Percentiles rank a stretch among this genome's conserved stretches.
Evolutionary conservation across 1,284 basidiomycete genomes (phyloP).

Genomic region (Ceratobasidium theobromae): DNA sequence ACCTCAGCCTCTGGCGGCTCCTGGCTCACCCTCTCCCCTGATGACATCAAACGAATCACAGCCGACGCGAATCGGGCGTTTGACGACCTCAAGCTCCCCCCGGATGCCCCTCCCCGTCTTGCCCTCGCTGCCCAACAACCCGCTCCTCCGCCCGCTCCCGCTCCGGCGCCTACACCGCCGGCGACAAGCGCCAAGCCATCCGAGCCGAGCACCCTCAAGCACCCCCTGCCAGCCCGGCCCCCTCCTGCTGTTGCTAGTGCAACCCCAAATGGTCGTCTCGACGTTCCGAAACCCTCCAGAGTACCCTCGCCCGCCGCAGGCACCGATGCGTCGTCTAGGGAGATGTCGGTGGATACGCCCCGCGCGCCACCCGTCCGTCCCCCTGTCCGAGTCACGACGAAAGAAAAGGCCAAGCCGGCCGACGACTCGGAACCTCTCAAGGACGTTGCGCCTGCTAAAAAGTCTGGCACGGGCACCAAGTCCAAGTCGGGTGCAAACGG

Average conservation of each 20-base stretch:
- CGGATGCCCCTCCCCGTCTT: not conserved
- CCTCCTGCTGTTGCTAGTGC: not conserved
- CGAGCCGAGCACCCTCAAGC: not conserved
- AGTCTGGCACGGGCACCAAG: not conserved
- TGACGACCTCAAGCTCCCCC: constrained; percentile 25
- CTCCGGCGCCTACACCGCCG: constrained; percentile 4
- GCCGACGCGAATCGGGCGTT: constrained; percentile 26
- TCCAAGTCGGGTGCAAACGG: not conserved
- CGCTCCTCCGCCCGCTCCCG: not conserved
- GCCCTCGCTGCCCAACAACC: constrained; percentile 5
- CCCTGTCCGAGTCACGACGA: not conserved
- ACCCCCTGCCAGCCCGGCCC: constrained; percentile 19
- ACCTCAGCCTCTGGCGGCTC: constrained; percentile 1
- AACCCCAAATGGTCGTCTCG: not conserved
- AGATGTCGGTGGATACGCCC: not conserved
- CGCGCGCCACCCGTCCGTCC: not conserved
- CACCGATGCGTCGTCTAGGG: not conserved
- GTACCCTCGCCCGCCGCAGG: constrained; percentile 1
- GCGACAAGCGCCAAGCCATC: not conserved
- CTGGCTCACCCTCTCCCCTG: constrained; percentile 19
- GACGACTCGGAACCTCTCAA: not conserved
- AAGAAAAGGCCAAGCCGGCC: constrained; percentile 4
- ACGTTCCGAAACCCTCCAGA: constrained; percentile 3
- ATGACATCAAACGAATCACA: constrained; percentile 22
- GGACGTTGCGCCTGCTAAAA: not conserved